Conservation (phyloP, 2,329 filamentous ascomycete genomes). For the Pseudovirgaria hyperparasitica region DNA sequence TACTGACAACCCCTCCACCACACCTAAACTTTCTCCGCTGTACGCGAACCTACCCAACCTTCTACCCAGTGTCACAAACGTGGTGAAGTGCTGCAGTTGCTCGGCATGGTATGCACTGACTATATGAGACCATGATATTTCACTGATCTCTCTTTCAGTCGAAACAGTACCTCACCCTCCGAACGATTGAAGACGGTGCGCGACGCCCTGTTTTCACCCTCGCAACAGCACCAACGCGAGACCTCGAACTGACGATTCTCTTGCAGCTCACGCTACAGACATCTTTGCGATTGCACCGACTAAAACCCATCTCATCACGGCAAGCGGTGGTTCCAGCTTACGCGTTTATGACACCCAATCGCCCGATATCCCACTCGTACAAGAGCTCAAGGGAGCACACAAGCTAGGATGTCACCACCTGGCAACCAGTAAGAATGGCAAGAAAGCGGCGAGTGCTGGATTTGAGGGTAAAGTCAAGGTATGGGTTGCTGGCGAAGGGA, state of each 20-base stretch:
- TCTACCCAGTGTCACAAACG: no score
- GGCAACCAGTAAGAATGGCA: conserved; percentile 55
- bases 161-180: conserved; percentile 92
- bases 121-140: no score
- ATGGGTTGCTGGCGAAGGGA: conserved; percentile 49
- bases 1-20: no score
- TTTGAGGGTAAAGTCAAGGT: conserved; percentile 83
- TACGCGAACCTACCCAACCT: no score
- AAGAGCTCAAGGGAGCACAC: conserved; percentile 71
- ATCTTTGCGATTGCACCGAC: conserved; percentile 77
- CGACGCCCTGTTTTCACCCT: conserved; percentile 6
- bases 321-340: conserved; percentile 71
- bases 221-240: conserved; percentile 21
- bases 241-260: not conserved
- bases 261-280: conserved; percentile 69
- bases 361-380: conserved; percentile 60
- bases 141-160: no score
- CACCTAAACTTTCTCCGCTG: no score
- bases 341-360: conserved; percentile 65
- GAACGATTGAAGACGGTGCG: conserved; percentile 77
- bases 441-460: conserved; percentile 66
- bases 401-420: conserved; percentile 87
- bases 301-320: conserved; percentile 61
- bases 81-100: no score
- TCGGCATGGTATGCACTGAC: no score